These are phyloP conservation scores for Calonectria pseudoturangicola DNA, from an alignment of 2,329 filamentous ascomycete genomes.

Conservation along the genomic window DNA sequence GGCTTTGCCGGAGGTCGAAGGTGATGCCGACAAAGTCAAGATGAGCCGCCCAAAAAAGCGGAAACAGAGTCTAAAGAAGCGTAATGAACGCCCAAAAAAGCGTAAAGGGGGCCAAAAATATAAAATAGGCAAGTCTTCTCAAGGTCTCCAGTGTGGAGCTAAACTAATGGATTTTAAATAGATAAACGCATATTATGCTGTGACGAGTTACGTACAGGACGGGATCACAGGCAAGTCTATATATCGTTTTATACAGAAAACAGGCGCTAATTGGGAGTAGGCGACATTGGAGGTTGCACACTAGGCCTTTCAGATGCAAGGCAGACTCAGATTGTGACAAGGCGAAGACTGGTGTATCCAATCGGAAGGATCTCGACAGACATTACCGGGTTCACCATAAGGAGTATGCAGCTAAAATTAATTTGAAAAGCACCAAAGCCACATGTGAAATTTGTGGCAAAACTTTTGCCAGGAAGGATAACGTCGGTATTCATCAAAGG, in stretches of 20 bases:
- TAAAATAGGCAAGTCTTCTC: neutral
- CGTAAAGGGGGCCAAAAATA: neutral
- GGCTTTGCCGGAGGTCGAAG: neutral
- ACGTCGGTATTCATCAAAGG: constrained; percentile 37
- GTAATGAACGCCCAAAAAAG: neutral
- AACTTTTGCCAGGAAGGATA: constrained; percentile 35
- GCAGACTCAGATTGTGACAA: neutral
- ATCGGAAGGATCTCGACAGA: constrained; percentile 32
- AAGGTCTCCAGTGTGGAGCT: neutral
- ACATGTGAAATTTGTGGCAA: constrained; percentile 35
- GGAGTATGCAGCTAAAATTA: neutral
- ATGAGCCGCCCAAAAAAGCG: too few species aligned
- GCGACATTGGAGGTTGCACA: constrained; percentile 34
- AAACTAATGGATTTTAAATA: neutral
- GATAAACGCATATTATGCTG: constrained; percentile 16
- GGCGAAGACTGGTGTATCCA: neutral
- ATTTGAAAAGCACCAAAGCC: neutral
- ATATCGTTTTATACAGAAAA: neutral
- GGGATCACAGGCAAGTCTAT: constrained; percentile 33
- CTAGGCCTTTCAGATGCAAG: constrained; percentile 29
- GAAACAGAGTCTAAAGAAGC: too few species aligned
- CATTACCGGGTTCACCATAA: constrained; percentile 44
- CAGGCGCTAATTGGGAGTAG: neutral
- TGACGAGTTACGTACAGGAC: neutral
- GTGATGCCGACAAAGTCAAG: neutral